Evolutionary conservation across 352 stramenopile species (phyloP).

Genomic region (Pythium guiyangense): DNA sequence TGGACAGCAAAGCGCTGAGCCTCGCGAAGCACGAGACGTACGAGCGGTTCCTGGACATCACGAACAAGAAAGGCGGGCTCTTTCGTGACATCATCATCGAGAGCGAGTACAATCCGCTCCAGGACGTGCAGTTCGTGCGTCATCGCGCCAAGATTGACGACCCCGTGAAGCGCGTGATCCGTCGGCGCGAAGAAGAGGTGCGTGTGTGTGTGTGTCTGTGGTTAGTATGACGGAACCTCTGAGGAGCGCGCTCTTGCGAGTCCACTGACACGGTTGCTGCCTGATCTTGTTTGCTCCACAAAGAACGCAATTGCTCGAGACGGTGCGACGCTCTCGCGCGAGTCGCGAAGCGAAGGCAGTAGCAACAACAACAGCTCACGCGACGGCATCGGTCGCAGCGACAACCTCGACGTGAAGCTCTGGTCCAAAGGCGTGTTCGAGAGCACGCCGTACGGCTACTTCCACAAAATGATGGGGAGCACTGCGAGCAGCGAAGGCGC

Average conservation of each 20-base stretch:
- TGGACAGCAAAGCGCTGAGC: conserved; percentile 40
- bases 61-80: conserved; percentile 75
- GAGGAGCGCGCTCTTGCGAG: not conserved
- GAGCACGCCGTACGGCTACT: conserved; percentile 80
- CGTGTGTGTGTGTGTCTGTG: not conserved
- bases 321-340: conserved; percentile 29
- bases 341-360: conserved; percentile 4
- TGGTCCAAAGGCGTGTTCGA: conserved; percentile 72
- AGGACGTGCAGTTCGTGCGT: conserved; percentile 49
- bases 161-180: conserved; percentile 58
- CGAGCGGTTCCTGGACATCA: conserved; percentile 75
- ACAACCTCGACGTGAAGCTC: conserved; percentile 75
- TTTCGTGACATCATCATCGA: conserved; percentile 85
- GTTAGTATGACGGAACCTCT: too few species aligned
- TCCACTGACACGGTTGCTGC: not conserved
- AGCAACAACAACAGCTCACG: not conserved
- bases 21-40: conserved; percentile 56
- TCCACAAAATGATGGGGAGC: conserved; percentile 80
- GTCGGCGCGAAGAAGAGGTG: conserved; percentile 59
- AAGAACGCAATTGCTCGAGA: conserved; percentile 48
- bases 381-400: conserved; percentile 28
- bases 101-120: conserved; percentile 79
- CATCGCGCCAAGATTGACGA: conserved; percentile 54
- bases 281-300: not conserved
- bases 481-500: conserved; percentile 33